These are phyloP conservation scores for Phaeosphaeriaceae sp. DNA, from an alignment of 2,329 filamentous ascomycete genomes.

Conservation along the genomic window DNA sequence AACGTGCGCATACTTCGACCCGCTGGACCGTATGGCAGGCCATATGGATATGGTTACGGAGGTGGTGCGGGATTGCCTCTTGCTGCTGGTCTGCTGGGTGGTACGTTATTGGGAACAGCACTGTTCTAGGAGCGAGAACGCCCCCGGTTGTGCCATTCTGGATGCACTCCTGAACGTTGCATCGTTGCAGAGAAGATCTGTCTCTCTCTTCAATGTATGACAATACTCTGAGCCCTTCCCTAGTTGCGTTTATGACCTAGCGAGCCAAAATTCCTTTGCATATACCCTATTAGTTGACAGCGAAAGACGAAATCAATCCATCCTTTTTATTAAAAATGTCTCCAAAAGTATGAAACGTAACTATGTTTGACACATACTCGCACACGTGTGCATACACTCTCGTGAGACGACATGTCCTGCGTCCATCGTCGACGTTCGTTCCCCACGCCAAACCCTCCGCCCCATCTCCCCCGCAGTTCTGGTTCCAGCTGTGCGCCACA, in stretches of 20 bases:
- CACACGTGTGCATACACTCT: not conserved
- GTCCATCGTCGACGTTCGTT: not conserved
- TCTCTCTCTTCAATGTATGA: too few relatives aligned
- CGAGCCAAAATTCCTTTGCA: not conserved
- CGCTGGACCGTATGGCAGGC: slow-evolving; percentile 54
- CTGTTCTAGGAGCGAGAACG: slow-evolving; percentile 23
- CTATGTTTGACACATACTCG: not conserved
- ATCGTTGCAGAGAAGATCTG: too few relatives aligned
- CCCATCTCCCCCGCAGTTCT: not conserved
- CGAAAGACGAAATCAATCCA: too few relatives aligned
- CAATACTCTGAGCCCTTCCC: too few relatives aligned
- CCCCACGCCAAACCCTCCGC: not conserved
- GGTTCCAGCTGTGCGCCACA: not conserved
- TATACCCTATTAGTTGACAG: not conserved
- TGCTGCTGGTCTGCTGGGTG: slow-evolving; percentile 45
- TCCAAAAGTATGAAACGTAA: too few relatives aligned
- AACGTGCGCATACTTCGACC: slow-evolving; percentile 61
- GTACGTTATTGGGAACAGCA: slow-evolving; percentile 41
- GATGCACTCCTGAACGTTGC: too few relatives aligned
- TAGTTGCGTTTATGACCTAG: too few relatives aligned
- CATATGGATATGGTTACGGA: slow-evolving; percentile 48
- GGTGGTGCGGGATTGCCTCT: slow-evolving; percentile 47
- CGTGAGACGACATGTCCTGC: not conserved
- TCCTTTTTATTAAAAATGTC: too few relatives aligned
- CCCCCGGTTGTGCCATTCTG: not conserved